Percentiles rank a stretch among this genome's conserved stretches.
Evolutionary conservation across 768 basidiomycete species (phyloP).

Genomic region (Rhizopogon sp.): DNA sequence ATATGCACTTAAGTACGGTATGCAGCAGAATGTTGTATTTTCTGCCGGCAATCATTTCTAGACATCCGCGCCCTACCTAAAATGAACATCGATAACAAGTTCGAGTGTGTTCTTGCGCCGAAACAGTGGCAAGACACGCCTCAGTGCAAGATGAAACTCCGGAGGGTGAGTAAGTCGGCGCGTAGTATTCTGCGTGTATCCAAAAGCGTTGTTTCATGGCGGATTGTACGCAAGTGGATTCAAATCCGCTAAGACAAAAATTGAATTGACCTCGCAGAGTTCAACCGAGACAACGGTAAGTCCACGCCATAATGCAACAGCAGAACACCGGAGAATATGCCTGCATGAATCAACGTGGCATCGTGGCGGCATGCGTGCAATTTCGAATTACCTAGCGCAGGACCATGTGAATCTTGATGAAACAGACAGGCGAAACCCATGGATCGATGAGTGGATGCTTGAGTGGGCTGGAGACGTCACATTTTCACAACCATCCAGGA

Average conservation of each 20-base stretch:
- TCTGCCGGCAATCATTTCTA: neutral
- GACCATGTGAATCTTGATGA: slow-evolving; percentile 46
- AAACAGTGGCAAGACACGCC: neutral
- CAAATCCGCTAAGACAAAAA: no score
- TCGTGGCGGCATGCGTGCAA: neutral
- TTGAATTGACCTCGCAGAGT: no score
- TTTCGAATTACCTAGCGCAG: neutral
- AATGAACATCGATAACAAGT: neutral
- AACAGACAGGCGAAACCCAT: slow-evolving; percentile 72
- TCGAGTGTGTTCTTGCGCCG: neutral
- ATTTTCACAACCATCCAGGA: slow-evolving; percentile 1
- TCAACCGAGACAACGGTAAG: neutral
- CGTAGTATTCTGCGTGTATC: no score
- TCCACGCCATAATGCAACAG: neutral
- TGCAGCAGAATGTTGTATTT: neutral
- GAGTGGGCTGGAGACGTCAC: slow-evolving; percentile 44
- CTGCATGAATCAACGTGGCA: neutral
- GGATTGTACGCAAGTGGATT: no score
- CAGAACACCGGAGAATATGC: neutral
- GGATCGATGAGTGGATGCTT: slow-evolving; percentile 82
- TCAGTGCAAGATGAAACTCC: no score
- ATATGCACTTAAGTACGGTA: neutral
- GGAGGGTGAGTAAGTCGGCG: no score
- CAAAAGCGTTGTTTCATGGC: no score
- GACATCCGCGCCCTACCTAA: neutral